A percentile compares a stretch with the other conserved stretches of the same genome.
These are phyloP conservation scores for Cylindrodendrum hubeiense DNA, from an alignment of 2,329 filamentous ascomycete species.

Conservation along the genomic window DNA sequence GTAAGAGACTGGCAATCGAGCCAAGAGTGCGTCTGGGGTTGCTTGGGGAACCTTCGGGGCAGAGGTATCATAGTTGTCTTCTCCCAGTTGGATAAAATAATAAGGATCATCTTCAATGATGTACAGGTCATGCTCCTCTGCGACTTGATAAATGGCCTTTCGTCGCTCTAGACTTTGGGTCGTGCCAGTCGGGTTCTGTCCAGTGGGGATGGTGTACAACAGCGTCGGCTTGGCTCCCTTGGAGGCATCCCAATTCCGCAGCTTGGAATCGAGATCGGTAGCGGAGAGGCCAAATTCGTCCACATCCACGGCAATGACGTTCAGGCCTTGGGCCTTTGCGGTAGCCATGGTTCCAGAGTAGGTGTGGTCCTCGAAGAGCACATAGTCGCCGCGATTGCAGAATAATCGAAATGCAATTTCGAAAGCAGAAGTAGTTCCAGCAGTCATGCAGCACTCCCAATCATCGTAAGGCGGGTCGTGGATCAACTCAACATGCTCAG, in stretches of 20 bases:
- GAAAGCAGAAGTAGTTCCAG: conserved; percentile 76
- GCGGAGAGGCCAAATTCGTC: conserved; percentile 53
- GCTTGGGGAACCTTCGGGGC: conserved; percentile 3
- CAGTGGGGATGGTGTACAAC: conserved; percentile 73
- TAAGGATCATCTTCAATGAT: conserved; percentile 92
- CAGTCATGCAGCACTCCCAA: conserved; percentile 76
- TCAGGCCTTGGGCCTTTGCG: neutral
- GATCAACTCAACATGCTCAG: conserved; percentile 81
- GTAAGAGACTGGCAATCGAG: conserved; percentile 42
- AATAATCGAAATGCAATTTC: conserved; percentile 78
- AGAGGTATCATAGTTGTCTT: conserved; percentile 26
- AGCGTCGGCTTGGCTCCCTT: conserved; percentile 59
- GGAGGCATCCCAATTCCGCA: conserved; percentile 72
- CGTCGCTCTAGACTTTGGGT: conserved; percentile 76
- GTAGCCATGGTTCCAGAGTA: conserved; percentile 51
- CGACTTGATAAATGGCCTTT: conserved; percentile 77
- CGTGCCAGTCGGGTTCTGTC: conserved; percentile 87
- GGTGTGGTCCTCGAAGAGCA: conserved; percentile 75
- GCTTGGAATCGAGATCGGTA: conserved; percentile 69
- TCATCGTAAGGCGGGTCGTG: conserved; percentile 80
- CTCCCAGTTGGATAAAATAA: conserved; percentile 81
- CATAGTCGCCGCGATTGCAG: conserved; percentile 70
- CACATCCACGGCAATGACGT: neutral
- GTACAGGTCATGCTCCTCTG: conserved; percentile 81
- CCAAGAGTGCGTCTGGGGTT: conserved; percentile 5